These are phyloP conservation scores for Vitis hybrid DNA, from an alignment of 177 flowering plant genomes.

Conservation along the genomic window DNA sequence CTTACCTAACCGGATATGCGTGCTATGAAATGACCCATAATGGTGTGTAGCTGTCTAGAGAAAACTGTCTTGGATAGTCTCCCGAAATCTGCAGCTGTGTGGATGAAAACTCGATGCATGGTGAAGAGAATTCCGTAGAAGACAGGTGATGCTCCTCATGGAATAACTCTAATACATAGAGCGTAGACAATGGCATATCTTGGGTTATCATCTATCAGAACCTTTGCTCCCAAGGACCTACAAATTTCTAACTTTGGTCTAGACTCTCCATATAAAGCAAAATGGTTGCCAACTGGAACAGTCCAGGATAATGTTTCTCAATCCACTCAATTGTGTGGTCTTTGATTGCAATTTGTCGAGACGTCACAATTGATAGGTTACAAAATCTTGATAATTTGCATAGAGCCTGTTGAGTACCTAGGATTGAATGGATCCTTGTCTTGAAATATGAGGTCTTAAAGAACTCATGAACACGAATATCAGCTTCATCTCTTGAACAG, in stretches of 20 bases:
- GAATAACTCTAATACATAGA: no score
- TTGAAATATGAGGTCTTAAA: slow-evolving; percentile 86
- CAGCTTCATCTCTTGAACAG: slow-evolving; percentile 89
- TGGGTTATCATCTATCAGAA: slow-evolving; percentile 85
- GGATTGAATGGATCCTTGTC: slow-evolving; percentile 77
- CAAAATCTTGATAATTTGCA: slow-evolving; percentile 65
- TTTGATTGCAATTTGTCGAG: slow-evolving; percentile 85
- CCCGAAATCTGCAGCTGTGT: no score
- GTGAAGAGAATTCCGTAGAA: no score
- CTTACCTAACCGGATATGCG: no score
- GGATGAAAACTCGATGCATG: no score
- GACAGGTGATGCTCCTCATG: no score
- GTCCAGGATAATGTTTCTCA: slow-evolving; percentile 69
- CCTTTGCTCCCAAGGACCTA: slow-evolving; percentile 81
- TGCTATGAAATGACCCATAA: no score
- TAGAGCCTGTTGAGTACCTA: slow-evolving; percentile 70
- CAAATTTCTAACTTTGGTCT: slow-evolving; percentile 87
- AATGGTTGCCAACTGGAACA: slow-evolving; percentile 89
- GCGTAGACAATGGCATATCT: slow-evolving; percentile 53
- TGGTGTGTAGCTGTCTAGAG: no score
- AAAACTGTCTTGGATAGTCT: no score
- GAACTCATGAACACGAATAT: slow-evolving; percentile 88
- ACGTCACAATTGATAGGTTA: slow-evolving; percentile 84
- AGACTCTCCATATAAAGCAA: slow-evolving; percentile 78
- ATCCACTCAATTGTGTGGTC: slow-evolving; percentile 91